Evolutionary conservation across 371 early-diverging fungal genomes (phyloP), one percentile per base, ranked within the genome.

Genomic region (Mortierella sp.): DNA sequence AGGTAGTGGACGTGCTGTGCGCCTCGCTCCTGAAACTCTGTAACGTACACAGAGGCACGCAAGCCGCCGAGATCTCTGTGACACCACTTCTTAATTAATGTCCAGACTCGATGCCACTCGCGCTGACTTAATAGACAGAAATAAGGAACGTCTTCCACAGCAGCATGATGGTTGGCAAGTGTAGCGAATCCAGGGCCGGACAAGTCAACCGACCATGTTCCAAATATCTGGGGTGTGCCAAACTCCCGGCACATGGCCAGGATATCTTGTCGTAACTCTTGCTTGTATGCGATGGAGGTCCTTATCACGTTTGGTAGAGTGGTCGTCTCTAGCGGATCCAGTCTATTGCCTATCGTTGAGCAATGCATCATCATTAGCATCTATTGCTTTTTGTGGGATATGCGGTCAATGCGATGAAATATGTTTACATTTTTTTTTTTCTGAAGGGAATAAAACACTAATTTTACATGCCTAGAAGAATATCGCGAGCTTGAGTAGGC

Each of bases 211-310:
- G 47, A 31, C 46, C 46, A 56, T 1, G 57, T 56, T 14, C 46
- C 47, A 12, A 56, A 56, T 8, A 56, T 30, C 21, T 56, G 32
- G 3, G 57, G 57, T 12, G 12, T 12, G 19, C 23, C 21, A 32
- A 47, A 47, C 19, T 19, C 12, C n/a, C 21, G 32, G 32, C 6
- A 46, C 54, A 54, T 54, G 39, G 54, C 54, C 24, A 24, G n/a
- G 34, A 34, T 34, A 34, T 34, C 34, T 11, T 34, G 34, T 11
- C 34, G 5, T 34, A 34, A 9, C 2, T 6, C n/a, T 27, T 49
- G 27, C 50, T 49, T 49, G 50, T 49, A 49, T 2, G 50, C 6
- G 3, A 15, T 23, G 27, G 27, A 26, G 1, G 27, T 49, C 27
- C 28, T 49, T 14, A 49, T 15, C 15, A 27, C 27, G 8, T 23